Evolutionary conservation across 2,329 filamentous ascomycete species (phyloP), one percentile per base, ranked within the genome.

Genomic region (Botrytis aclada): DNA sequence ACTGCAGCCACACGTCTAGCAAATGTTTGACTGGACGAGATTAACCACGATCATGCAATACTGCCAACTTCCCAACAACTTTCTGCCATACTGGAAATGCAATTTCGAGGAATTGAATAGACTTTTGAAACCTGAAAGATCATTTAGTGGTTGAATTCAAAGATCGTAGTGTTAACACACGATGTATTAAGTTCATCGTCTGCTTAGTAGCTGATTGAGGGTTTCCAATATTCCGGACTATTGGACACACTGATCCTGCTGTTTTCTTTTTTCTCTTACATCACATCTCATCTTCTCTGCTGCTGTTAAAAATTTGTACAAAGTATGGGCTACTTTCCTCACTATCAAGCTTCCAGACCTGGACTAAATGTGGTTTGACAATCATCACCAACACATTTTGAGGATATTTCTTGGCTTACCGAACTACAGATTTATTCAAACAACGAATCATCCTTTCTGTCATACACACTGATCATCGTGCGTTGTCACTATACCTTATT

Each of bases 11-110:
- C 47, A 22, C 25, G 6, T 54, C 45, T 41, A 41, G 10, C 47
- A 25, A 29, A 54, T 16, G 37, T 29, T 54, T 32, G n/a, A 66
- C 32, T 37, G 45, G 64, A 18, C 32, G 29, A 41, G 4, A 25
- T 29, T 18, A 25, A 56, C 34, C 65, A 56, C 65, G 22, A 10
- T 56, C 10, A 67, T 67, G 65, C 65, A 67, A 67, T 39, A n/a
- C 51, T 29, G 65, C 34, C 47, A 67, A 41, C 65, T 67, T 56
- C 25, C 6, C 47, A 67, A 54, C 25, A 41, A 0, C 25, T 51
- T 56, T 41, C n/a, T 56, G 51, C 51, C 51, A 56, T 29, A 18
- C 18, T 1, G 8, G 14, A 29, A 29, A 29, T 29, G 14, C 34
- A 22, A 39, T 20, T 25, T 34, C 16, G 3, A 29, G 6, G 22